Conservation (phyloP, 176 grass and related monocot genomes). For the Tuctoria greenei region DNA sequence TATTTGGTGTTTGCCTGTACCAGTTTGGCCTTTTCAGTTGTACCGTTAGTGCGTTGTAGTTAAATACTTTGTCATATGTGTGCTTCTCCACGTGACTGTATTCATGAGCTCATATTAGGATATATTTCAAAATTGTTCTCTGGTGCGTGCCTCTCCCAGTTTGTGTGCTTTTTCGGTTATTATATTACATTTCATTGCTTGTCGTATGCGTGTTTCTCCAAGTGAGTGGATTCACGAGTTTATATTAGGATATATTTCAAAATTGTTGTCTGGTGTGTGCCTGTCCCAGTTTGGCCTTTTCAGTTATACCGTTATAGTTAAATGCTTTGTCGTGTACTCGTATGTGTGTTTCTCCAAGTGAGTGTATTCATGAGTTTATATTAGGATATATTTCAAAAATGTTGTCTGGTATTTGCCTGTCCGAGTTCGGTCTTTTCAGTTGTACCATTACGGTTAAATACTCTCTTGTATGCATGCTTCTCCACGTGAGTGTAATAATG, state of each 20-base stretch:
- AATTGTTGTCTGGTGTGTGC: neutral
- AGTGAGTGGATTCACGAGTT: neutral
- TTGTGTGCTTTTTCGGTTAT: too few relatives aligned
- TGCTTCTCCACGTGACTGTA: neutral
- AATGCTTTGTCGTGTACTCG: slow-evolving; percentile 2
- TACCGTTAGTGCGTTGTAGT: neutral
- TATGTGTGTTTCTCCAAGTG: neutral
- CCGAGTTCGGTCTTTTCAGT: too few relatives aligned
- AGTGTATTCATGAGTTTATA: too few relatives aligned
- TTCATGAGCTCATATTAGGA: too few relatives aligned
- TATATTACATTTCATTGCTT: too few relatives aligned
- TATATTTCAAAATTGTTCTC: too few relatives aligned
- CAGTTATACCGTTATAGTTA: neutral
- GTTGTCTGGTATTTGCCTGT: too few relatives aligned
- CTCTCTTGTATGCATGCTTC: too few relatives aligned
- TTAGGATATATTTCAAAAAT: too few relatives aligned
- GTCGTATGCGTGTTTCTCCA: neutral
- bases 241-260: neutral
- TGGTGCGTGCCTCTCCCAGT: too few relatives aligned
- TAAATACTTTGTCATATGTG: neutral
- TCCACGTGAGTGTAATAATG: too few relatives aligned
- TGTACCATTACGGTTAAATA: too few relatives aligned
- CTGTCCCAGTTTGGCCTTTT: neutral
- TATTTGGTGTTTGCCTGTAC: neutral
- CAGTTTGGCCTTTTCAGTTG: neutral